Percentiles rank a stretch among this genome's conserved stretches.
Conservation (phyloP, 345 rosid species). For the Euphorbia pulcherrima region DNA sequence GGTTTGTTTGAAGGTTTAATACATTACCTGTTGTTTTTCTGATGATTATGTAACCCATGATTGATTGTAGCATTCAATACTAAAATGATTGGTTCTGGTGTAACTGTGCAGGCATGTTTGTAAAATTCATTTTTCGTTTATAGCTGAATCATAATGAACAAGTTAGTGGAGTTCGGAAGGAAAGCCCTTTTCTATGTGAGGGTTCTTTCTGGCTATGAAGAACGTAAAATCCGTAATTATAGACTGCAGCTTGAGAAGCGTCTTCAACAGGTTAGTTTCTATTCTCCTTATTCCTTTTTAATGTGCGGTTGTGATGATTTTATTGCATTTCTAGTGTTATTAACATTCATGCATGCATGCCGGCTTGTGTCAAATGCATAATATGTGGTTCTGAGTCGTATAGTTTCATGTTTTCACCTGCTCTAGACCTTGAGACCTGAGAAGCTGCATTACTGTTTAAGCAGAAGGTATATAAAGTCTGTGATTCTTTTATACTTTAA, state of each 20-base stretch:
- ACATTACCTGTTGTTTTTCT: background rate
- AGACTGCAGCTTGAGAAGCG: constrained; percentile 78
- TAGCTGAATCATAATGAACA: constrained; percentile 40
- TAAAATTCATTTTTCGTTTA: background rate
- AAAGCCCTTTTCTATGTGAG: constrained; percentile 73
- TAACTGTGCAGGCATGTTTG: constrained; percentile 9
- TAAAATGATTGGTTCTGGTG: background rate
- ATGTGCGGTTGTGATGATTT: background rate
- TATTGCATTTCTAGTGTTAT: background rate
- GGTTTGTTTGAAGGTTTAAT: background rate
- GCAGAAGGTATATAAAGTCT: background rate
- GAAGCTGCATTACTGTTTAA: background rate
- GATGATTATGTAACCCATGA: background rate
- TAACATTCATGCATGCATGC: background rate
- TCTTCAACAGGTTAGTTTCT: constrained; percentile 50
- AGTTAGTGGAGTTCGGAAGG: constrained; percentile 76
- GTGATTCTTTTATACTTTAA: background rate
- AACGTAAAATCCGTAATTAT: constrained; percentile 63
- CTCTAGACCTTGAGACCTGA: background rate
- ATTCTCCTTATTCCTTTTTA: background rate
- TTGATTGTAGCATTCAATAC: background rate
- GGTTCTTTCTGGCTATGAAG: constrained; percentile 94
- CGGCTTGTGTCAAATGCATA: no score
- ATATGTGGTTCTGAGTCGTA: background rate
- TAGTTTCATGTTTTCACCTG: background rate